Evolutionary conservation across 352 stramenopile species (phyloP).

Genomic region (Phytophthora sp.): DNA sequence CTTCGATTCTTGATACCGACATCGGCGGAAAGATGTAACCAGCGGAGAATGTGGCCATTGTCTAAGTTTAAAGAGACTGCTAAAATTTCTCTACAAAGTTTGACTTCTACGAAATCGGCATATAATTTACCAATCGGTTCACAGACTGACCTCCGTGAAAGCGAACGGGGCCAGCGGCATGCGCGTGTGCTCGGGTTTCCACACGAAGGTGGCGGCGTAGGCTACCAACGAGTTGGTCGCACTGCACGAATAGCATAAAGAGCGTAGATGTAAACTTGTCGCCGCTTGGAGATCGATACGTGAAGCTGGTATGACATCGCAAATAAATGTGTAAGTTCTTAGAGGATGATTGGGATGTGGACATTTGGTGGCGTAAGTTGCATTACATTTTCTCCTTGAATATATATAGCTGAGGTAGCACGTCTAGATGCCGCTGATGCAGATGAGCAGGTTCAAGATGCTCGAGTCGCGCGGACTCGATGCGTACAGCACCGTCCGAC

Average conservation of each 20-base stretch:
- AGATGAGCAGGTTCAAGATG: constrained; percentile 84
- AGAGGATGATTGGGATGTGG: not conserved
- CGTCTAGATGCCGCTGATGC: constrained; percentile 90
- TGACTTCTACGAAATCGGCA: too few relatives aligned
- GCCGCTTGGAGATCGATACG: constrained; percentile 80
- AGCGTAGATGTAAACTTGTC: constrained; percentile 92
- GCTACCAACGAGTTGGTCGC: constrained; percentile 89
- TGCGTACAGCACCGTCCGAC: constrained; percentile 54
- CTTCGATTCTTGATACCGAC: too few relatives aligned
- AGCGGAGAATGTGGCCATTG: too few relatives aligned
- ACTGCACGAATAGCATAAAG: constrained; percentile 94
- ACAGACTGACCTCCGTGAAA: too few relatives aligned
- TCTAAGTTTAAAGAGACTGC: too few relatives aligned
- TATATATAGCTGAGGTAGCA: constrained; percentile 93
- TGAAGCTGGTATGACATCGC: constrained; percentile 71
- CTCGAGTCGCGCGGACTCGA: constrained; percentile 58
- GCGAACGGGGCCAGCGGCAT: constrained; percentile 87
- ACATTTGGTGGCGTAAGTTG: not conserved
- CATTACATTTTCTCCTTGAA: constrained; percentile 95
- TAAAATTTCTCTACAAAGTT: too few relatives aligned
- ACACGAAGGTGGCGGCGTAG: constrained; percentile 85
- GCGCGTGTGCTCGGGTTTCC: constrained; percentile 67
- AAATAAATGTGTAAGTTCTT: constrained; percentile 14
- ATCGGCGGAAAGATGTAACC: too few relatives aligned
- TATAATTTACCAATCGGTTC: too few relatives aligned